Base-by-base conservation (phyloP, 306 rosid species). In the Myrica gale region DNA sequence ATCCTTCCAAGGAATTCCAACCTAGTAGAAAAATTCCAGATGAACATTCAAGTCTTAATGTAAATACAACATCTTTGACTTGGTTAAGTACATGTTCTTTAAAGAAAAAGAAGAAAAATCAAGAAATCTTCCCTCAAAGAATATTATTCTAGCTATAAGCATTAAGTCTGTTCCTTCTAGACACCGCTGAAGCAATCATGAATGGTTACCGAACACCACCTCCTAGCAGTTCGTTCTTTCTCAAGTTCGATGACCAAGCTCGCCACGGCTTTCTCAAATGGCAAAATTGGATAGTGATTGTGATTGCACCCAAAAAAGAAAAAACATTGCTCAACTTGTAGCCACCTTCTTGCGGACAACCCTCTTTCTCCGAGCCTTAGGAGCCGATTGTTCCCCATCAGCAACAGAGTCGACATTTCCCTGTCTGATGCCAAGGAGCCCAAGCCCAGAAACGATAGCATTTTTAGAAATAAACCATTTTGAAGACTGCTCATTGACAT, bases 381-480 rank as follows among this genome's bases (percentile, higher is more conserved):
- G 98, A 48, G 90, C 84, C 2, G 91, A 67, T 9, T 92, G 74
- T 77, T 88, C 89, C 6, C 88, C 80, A 9, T 87, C 85, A 11
- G 87, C 76, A 17, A 73, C 76, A 11, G 90, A 81, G 62, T 84
- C 88, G 21, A 58, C 72, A 73, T 79, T 88, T 11, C 84, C 80
- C 61, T 96, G 96, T 83, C 88, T 96, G 83, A 96, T 89, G 77
- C 99, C 99, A 23, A 92, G 89, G 75, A 96, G 92, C 32, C 98
- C 99, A n/a, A 95, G 99, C 56, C 99, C 97, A 70, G 99, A 96
- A 76, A 92, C 90, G 53, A 96, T 75, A 23, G 96, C 91, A 50
- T 90, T 90, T 90, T 90, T 96, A 23, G 98, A 96, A 83, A 96
- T 96, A 60, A 92, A 92, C 99, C 99, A 96, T 86, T 90, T 96